These are phyloP conservation scores for Beauveria australis DNA, from an alignment of 2,329 filamentous ascomycete genomes.

Conservation along the genomic window DNA sequence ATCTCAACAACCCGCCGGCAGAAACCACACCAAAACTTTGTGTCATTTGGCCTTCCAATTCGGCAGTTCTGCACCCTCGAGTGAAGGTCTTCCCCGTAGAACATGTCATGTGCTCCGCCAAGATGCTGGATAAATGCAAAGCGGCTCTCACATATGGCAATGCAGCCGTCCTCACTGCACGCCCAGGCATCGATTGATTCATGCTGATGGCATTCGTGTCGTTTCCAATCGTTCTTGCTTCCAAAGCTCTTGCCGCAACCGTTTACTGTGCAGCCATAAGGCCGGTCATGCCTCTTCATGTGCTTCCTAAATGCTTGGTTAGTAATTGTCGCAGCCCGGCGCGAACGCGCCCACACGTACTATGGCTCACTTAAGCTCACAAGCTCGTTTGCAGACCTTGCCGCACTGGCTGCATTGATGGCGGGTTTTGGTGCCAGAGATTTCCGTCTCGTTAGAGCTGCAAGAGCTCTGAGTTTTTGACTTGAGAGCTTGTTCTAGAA, in stretches of 20 bases:
- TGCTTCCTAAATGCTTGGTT: slow-evolving; percentile 58
- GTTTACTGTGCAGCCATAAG: slow-evolving; percentile 72
- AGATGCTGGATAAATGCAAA: slow-evolving; percentile 58
- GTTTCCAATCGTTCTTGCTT: slow-evolving; percentile 92
- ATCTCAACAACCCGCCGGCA: slow-evolving; percentile 48
- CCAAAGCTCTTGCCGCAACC: slow-evolving; percentile 68
- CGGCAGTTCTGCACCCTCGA: slow-evolving; percentile 43
- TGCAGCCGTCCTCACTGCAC: slow-evolving; percentile 51
- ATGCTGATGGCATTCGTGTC: slow-evolving; percentile 79
- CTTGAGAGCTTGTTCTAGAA: slow-evolving; percentile 25
- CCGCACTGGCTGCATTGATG: slow-evolving; percentile 31
- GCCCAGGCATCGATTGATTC: slow-evolving; percentile 63
- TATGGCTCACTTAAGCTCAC: slow-evolving; percentile 47
- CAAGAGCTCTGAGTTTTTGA: slow-evolving; percentile 1
- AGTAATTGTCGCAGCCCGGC: slow-evolving; percentile 13
- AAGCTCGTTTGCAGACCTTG: slow-evolving; percentile 41
- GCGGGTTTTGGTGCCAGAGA: slow-evolving; percentile 11
- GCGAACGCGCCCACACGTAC: not conserved
- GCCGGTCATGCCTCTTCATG: slow-evolving; percentile 68
- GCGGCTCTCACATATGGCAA: not conserved
- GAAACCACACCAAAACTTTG: slow-evolving; percentile 82
- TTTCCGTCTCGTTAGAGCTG: slow-evolving; percentile 5
- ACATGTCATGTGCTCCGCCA: slow-evolving; percentile 35
- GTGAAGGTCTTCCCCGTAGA: slow-evolving; percentile 26
- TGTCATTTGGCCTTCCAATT: slow-evolving; percentile 56